Evolutionary conservation across 331 rosid species (phyloP).

Genomic region (Quercus tomentella): DNA sequence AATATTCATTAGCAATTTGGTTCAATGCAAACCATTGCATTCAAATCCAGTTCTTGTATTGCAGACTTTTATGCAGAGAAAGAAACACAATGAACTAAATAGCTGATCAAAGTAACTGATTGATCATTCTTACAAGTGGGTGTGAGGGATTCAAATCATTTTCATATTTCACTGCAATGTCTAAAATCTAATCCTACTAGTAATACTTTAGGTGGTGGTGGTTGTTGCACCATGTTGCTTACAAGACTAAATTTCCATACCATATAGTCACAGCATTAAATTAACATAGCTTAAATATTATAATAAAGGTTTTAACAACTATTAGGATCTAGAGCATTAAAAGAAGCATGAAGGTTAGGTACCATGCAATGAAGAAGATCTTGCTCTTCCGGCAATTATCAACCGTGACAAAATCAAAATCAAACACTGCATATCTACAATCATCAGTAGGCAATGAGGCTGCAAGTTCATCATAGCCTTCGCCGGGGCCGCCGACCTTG

Average conservation of each 20-base stretch:
- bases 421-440: slow-evolving; percentile 94
- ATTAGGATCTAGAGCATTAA: not conserved
- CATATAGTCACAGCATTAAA: not conserved
- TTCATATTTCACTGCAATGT: not conserved
- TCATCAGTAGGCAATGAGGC: slow-evolving; percentile 88
- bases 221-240: not conserved
- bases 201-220: not conserved
- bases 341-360: not conserved
- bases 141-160: too few relatives aligned
- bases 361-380: slow-evolving; percentile 99
- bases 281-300: not conserved
- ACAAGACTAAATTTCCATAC: not conserved
- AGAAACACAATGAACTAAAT: too few relatives aligned
- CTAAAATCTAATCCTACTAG: not conserved
- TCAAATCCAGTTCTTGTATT: not conserved
- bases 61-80: too few relatives aligned
- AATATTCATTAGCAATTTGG: not conserved
- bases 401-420: slow-evolving; percentile 92
- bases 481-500: slow-evolving; percentile 93
- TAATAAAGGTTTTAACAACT: not conserved
- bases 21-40: not conserved
- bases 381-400: slow-evolving; percentile 98
- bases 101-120: too few relatives aligned
- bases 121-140: too few relatives aligned
- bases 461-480: slow-evolving; percentile 76